phyloP scores from a whole-genome alignment of 352 stramenopile species.

The Globisporangium orthogonon region DNA sequence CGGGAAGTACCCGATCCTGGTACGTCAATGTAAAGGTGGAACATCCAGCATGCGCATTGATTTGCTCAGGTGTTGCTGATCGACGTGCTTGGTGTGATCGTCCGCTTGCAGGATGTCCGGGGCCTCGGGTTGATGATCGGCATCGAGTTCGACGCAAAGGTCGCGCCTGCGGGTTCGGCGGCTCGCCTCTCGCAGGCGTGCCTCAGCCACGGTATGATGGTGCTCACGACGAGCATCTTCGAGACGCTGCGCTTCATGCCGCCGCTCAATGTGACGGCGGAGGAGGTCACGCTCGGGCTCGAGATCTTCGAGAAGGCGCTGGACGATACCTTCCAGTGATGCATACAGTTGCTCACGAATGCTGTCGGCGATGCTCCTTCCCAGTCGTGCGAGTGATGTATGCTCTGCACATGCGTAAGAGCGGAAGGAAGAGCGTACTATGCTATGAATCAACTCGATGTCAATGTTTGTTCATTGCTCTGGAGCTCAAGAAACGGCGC shows the following conservation, averaged over 20 bases:
- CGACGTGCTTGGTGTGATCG: no score
- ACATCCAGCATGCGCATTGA: no score
- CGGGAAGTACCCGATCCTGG: constrained; percentile 59
- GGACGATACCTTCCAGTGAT: constrained; percentile 4
- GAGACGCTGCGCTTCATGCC: constrained; percentile 41
- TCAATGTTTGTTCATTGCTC: no score
- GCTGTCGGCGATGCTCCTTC: no score
- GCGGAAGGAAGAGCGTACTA: no score
- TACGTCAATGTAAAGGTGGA: no score
- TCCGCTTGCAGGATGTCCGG: constrained; percentile 53
- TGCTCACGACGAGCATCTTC: constrained; percentile 87
- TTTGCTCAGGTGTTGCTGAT: no score
- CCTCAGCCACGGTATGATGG: constrained; percentile 82
- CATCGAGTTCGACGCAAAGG: constrained; percentile 82
- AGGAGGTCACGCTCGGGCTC: constrained; percentile 53
- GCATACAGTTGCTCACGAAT: neutral
- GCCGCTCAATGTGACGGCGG: constrained; percentile 34
- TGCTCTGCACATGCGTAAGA: no score
- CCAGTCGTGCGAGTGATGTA: no score
- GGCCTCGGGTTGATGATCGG: constrained; percentile 91
- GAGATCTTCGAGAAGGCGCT: constrained; percentile 55
- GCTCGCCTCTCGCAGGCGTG: constrained; percentile 71
- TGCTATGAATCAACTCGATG: no score
- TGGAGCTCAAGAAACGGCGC: neutral
- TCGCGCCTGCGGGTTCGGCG: constrained; percentile 46